Conservation (phyloP, 176 grass and related monocot species). For the Oryza meyeriana region DNA sequence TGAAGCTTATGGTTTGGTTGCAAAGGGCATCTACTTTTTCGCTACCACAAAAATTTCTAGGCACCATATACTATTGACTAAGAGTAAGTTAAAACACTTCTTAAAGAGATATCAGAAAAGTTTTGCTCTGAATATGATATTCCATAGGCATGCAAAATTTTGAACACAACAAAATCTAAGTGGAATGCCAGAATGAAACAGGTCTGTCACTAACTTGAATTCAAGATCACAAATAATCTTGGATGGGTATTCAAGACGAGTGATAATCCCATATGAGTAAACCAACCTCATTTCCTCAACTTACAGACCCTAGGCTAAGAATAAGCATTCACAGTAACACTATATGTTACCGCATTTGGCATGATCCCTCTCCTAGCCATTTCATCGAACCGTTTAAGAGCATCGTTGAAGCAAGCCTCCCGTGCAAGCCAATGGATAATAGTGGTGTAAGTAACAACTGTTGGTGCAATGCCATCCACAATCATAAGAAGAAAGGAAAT, state of each 20-base stretch:
- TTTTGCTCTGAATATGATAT: background rate
- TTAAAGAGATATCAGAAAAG: background rate
- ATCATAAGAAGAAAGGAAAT: too few relatives aligned
- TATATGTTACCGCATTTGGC: too few relatives aligned
- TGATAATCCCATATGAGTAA: slow-evolving; percentile 7
- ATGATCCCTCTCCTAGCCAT: too few relatives aligned
- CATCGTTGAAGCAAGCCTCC: too few relatives aligned
- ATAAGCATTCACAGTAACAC: slow-evolving; percentile 32
- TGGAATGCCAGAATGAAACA: slow-evolving; percentile 10
- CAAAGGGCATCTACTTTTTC: background rate
- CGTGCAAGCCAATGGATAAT: too few relatives aligned
- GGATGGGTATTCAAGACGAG: background rate
- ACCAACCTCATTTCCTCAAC: slow-evolving; percentile 56
- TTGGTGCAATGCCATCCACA: too few relatives aligned
- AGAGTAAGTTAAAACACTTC: background rate
- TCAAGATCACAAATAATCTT: background rate
- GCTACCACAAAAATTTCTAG: background rate
- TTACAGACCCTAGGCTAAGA: slow-evolving; percentile 35
- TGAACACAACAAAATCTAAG: slow-evolving; percentile 5
- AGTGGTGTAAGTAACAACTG: too few relatives aligned
- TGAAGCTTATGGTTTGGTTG: background rate
- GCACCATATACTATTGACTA: slow-evolving; percentile 3
- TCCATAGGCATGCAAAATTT: background rate
- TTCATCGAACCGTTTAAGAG: too few relatives aligned
- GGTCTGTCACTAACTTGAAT: background rate